Evolutionary conservation across 225 moss, liverwort and hornwort species (phyloP).

Genomic region (Rhytidiadelphus loreus): DNA sequence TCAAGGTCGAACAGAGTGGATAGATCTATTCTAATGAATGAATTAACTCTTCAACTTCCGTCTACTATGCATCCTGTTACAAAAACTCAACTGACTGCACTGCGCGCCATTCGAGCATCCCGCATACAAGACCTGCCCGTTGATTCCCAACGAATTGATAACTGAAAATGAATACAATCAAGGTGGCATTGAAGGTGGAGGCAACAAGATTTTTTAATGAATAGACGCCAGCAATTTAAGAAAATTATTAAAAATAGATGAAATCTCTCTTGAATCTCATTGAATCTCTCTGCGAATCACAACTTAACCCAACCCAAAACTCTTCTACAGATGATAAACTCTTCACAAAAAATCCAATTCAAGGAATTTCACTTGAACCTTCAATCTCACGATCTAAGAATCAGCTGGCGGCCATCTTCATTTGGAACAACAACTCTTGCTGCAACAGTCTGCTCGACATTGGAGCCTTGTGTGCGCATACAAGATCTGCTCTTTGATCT

Average conservation of each 20-base stretch:
- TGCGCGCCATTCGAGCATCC: background rate
- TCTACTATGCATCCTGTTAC: background rate
- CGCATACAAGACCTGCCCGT: background rate
- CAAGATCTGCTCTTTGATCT: background rate
- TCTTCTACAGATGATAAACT: background rate
- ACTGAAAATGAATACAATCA: background rate
- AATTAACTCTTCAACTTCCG: background rate
- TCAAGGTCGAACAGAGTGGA: background rate
- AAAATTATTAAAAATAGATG: background rate
- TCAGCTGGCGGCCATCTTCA: background rate
- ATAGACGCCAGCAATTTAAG: no score
- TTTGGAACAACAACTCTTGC: background rate
- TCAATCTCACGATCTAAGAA: background rate
- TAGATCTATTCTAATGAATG: background rate
- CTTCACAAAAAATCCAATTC: background rate
- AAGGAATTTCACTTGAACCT: background rate
- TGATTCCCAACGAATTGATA: background rate
- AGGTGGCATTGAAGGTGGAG: background rate
- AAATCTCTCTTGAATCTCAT: background rate
- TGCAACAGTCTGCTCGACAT: background rate
- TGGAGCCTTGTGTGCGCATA: background rate
- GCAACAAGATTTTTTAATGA: no score
- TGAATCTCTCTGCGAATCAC: background rate
- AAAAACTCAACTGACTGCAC: background rate
- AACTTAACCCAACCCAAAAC: background rate